A percentile compares a stretch with the other conserved stretches of the same genome.
These are phyloP conservation scores for Aspergillus saccharolyticus DNA, from an alignment of 495 filamentous ascomycete genomes.

Conservation along the genomic window DNA sequence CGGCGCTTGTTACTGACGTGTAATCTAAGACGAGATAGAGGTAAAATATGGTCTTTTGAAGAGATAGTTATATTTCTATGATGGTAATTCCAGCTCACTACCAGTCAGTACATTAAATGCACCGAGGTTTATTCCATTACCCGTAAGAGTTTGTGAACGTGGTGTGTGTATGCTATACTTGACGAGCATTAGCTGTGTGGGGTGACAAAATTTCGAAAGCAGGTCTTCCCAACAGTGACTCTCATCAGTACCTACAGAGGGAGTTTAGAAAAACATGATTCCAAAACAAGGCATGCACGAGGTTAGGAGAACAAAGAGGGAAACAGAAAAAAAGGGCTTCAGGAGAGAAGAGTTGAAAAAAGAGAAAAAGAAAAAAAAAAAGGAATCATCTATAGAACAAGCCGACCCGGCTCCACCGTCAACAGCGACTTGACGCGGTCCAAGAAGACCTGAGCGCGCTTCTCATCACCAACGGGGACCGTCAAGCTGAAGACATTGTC, in stretches of 20 bases:
- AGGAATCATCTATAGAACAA: conserved; percentile 52
- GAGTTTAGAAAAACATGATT: background rate
- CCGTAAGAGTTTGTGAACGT: background rate
- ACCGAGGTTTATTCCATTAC: background rate
- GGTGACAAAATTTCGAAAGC: background rate
- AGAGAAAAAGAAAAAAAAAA: conserved; percentile 13
- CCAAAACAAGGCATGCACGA: background rate
- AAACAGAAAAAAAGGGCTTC: conserved; percentile 11
- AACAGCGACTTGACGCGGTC: conserved; percentile 76
- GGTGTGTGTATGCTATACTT: background rate
- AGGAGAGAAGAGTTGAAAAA: too few species aligned
- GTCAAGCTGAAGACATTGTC: conserved; percentile 75
- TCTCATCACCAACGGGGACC: conserved; percentile 72
- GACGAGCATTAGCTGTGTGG: background rate
- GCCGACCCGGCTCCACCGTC: conserved; percentile 73
- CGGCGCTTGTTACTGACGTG: background rate
- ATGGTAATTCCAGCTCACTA: background rate
- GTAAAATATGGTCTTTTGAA: background rate
- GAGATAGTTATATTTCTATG: background rate
- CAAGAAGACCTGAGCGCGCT: conserved; percentile 72
- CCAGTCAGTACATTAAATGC: background rate
- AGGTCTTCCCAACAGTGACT: background rate
- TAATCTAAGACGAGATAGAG: background rate
- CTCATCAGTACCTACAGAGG: background rate
- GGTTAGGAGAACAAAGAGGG: conserved; percentile 10